These are phyloP conservation scores for Ascoidea asiatica DNA, from an alignment of 805 yeast genomes.

Conservation along the genomic window DNA sequence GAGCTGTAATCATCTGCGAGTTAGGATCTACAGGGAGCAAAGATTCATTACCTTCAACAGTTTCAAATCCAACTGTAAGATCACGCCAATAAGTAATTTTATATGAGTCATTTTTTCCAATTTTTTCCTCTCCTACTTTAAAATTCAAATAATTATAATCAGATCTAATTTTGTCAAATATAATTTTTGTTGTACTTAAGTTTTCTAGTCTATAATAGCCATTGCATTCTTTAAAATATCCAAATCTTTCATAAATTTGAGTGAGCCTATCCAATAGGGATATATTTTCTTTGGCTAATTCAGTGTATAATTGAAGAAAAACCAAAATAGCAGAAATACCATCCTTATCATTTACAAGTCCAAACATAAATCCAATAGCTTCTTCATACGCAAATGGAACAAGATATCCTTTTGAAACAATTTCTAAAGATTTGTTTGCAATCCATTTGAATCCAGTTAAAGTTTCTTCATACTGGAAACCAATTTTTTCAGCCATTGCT, in stretches of 20 bases:
- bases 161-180: conserved; percentile 42
- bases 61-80: conserved; percentile 70
- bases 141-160: conserved; percentile 14
- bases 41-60: conserved; percentile 49
- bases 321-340: conserved; percentile 74
- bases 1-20: conserved; percentile 80
- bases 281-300: conserved; percentile 1
- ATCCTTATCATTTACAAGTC: conserved; percentile 78
- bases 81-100: conserved; percentile 64
- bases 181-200: conserved; percentile 31
- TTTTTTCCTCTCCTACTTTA: conserved; percentile 25
- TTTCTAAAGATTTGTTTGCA: conserved; percentile 73
- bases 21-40: conserved; percentile 52
- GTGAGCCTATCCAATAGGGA: conserved; percentile 35
- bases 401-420: conserved; percentile 43
- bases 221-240: conserved; percentile 74
- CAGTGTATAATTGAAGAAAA: conserved; percentile 49
- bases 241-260: conserved; percentile 49
- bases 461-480: conserved; percentile 63
- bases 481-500: conserved; percentile 49
- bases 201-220: conserved; percentile 68
- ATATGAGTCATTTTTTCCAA: conserved; percentile 36
- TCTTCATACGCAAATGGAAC: conserved; percentile 94
- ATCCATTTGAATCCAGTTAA: conserved; percentile 97
- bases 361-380: conserved; percentile 91